Percentiles rank a stretch among this genome's conserved stretches.
Evolutionary conservation across 169 alveolate species (phyloP).

Genomic region (Nephromyces sp.): DNA sequence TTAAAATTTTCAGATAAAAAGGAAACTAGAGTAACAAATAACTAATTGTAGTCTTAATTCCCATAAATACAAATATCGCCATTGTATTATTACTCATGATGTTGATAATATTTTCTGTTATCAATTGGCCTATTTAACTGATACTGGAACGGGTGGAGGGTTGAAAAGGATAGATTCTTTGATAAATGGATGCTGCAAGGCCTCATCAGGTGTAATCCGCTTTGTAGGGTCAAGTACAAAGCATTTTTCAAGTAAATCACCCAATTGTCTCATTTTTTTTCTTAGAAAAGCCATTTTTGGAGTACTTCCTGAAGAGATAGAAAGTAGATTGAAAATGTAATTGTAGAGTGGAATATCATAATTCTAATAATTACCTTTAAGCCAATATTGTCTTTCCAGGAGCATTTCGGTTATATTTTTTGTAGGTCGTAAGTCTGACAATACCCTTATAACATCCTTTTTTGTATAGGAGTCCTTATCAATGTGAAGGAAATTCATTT

Average conservation of each 20-base stretch:
- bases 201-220: constrained; percentile 89
- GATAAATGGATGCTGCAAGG: constrained; percentile 84
- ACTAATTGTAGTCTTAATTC: too few species aligned
- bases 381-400: constrained; percentile 57
- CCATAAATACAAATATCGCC: too few species aligned
- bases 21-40: too few species aligned
- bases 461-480: constrained; percentile 62
- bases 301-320: constrained; percentile 37
- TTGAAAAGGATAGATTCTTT: constrained; percentile 45
- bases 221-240: constrained; percentile 85
- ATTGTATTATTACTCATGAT: too few species aligned
- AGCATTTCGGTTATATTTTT: constrained; percentile 55
- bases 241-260: constrained; percentile 87
- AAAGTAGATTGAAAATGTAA: neutral
- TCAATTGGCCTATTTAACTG: neutral
- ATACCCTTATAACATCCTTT: constrained; percentile 51
- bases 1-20: too few species aligned
- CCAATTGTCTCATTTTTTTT: constrained; percentile 61
- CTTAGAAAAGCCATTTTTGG: constrained; percentile 52
- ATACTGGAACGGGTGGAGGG: neutral
- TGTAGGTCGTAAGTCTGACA: constrained; percentile 64
- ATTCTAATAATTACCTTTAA: constrained; percentile 27
- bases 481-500: constrained; percentile 52
- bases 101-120: too few species aligned
- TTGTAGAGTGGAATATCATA: neutral